Percentiles rank a stretch among this genome's conserved stretches.
phyloP scores from a whole-genome alignment of 73 alveolate genomes.

The Paramecium bursaria region DNA sequence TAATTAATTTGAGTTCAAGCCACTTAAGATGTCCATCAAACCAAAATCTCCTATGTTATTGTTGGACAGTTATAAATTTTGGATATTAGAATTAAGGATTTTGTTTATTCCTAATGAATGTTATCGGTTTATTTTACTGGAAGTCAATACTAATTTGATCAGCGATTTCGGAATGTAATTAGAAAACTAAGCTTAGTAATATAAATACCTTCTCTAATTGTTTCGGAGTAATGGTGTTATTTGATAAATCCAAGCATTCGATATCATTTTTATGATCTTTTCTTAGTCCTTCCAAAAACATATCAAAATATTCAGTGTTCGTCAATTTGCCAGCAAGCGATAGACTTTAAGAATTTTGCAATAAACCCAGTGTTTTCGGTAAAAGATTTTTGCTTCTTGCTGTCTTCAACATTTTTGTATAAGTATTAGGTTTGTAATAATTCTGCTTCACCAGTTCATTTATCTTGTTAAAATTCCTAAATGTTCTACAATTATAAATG shows the following conservation, averaged over 20 bases:
- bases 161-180: too few species aligned
- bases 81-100: neutral
- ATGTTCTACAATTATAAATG: too few species aligned
- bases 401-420: too few species aligned
- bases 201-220: neutral
- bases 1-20: neutral
- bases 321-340: neutral
- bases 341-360: constrained; percentile 7
- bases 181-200: constrained; percentile 27
- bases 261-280: neutral
- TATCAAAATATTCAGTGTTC: neutral
- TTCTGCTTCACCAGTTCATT: too few species aligned
- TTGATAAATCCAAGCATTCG: neutral
- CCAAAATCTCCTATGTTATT: constrained; percentile 47
- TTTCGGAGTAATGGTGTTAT: constrained; percentile 1
- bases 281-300: neutral
- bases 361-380: constrained; percentile 23
- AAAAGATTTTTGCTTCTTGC: too few species aligned
- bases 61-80: constrained; percentile 11
- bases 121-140: constrained; percentile 34
- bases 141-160: constrained; percentile 15
- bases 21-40: neutral
- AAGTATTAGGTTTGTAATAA: too few species aligned
- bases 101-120: constrained; percentile 13
- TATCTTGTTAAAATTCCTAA: too few species aligned